phyloP scores from a whole-genome alignment of 148 eudicot genomes.

The Spergularia marina region DNA sequence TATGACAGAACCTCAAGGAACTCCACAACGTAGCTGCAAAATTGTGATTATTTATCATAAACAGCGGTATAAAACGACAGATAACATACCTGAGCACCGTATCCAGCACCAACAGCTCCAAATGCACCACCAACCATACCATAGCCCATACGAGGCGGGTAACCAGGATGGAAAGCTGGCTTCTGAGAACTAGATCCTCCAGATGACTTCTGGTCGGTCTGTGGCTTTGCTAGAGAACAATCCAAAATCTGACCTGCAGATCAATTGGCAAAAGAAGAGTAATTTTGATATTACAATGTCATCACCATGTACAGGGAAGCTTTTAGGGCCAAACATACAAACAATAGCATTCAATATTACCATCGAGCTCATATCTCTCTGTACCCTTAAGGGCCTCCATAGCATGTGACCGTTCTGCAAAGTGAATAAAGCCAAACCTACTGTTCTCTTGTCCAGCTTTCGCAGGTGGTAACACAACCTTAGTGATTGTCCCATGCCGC shows the following conservation, averaged over 20 bases:
- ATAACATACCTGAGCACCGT: constrained; percentile 65
- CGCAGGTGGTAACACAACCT: constrained; percentile 86
- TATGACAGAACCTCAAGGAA: background rate
- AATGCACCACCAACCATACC: constrained; percentile 68
- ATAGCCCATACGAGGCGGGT: constrained; percentile 70
- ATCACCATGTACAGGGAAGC: background rate
- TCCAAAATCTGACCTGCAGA: constrained; percentile 70
- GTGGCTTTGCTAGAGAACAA: constrained; percentile 96
- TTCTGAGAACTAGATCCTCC: constrained; percentile 58
- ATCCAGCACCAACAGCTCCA: constrained; percentile 72
- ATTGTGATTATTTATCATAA: background rate
- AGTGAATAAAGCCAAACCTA: constrained; percentile 95
- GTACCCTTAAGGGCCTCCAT: constrained; percentile 73
- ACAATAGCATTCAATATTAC: constrained; percentile 33
- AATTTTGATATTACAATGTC: background rate
- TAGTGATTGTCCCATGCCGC: constrained; percentile 77
- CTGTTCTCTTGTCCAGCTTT: constrained; percentile 89
- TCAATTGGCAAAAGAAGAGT: background rate
- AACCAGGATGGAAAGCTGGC: constrained; percentile 58
- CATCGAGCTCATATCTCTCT: constrained; percentile 86
- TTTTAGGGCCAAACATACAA: background rate
- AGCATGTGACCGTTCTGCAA: constrained; percentile 73
- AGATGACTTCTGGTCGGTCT: constrained; percentile 70
- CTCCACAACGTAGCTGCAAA: background rate
- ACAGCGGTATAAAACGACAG: background rate